Percentiles rank a stretch among this genome's conserved stretches.
Conservation (phyloP, 2,329 filamentous ascomycete species). For the Aspergillus sp. region DNA sequence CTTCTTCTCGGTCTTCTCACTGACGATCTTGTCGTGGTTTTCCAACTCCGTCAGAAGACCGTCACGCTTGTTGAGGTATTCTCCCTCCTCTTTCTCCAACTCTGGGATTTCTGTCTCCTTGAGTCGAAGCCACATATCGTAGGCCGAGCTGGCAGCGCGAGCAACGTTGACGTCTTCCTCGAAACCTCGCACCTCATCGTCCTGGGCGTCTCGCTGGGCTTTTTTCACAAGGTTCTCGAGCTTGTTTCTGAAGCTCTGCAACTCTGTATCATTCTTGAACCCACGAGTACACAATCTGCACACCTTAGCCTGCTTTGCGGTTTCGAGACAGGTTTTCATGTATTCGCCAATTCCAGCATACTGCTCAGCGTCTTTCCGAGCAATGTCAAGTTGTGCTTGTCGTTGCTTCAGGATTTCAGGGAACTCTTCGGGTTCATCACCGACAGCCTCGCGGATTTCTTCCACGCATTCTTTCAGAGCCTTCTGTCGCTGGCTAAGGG, state of each 20-base stretch:
- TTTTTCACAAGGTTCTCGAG: constrained; percentile 58
- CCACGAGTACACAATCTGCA: constrained; percentile 74
- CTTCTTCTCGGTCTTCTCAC: constrained; percentile 62
- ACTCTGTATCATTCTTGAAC: constrained; percentile 61
- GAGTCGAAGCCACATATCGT: constrained; percentile 72
- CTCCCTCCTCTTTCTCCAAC: constrained; percentile 62
- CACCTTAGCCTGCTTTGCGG: constrained; percentile 65
- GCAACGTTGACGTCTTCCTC: constrained; percentile 63
- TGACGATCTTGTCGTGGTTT: constrained; percentile 65
- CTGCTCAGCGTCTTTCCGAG: constrained; percentile 65
- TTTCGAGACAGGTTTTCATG: constrained; percentile 66
- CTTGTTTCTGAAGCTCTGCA: constrained; percentile 63
- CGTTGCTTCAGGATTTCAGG: constrained; percentile 52
- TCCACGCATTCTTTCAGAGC: constrained; percentile 63
- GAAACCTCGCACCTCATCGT: constrained; percentile 61
- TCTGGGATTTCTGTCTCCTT: constrained; percentile 67
- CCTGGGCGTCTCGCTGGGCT: constrained; percentile 56
- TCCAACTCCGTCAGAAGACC: constrained; percentile 62
- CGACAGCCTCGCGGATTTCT: constrained; percentile 60
- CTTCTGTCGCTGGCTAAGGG: constrained; percentile 61
- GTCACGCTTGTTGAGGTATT: constrained; percentile 62
- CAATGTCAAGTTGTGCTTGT: constrained; percentile 51
- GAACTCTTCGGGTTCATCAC: constrained; percentile 52
- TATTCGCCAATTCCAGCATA: constrained; percentile 69
- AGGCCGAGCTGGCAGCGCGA: constrained; percentile 63